Base-by-base conservation (phyloP, 805 yeast genomes). In the Barnettozyma salicaria region DNA sequence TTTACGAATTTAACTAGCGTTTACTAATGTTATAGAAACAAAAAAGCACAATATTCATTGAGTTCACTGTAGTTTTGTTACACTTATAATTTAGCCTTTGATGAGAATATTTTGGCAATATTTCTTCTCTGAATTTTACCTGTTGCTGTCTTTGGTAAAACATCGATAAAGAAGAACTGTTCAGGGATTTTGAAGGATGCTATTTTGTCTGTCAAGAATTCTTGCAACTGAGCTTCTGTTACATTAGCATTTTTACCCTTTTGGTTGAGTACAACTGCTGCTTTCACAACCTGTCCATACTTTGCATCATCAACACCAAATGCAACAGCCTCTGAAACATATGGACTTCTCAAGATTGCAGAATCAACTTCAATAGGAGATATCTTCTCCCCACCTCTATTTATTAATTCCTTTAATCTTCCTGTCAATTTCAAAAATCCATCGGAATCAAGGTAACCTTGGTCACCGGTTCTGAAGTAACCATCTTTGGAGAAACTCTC, bases 401-500 rank as follows among this genome's bases (percentile, higher is more conserved):
- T 80, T 51, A 80, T 81, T 48, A 81, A 63, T 57, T 80, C 89
- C 58, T 81, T 80, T 47, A 81, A 68, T 43, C 89, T 67, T 23
- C 89, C 88, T 19, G 85, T 79, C 44, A 80, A 63, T 10, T 68
- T 65, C 21, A 80, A 58, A 52, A 75, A 74, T 0, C 80, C 78
- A 35, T 79, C 80, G 5, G 56, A 48, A 51, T 79, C 83, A 34
- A 74, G 55, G 46, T 60, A 68, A 2, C 88, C 89, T 54, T 81
- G 83, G 53, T 82, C 92, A 32, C 92, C 92, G 5, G 92, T 82
- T 44, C 85, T 70, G 72, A 82, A 82, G 57, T 67, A 80, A 18
- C 68, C 64, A 35, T 60, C 45, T 13, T 19, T 19, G 10, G 87
- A 77, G 60, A 78, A 80, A 23, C 80, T 68, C 46, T 78, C 86